These are phyloP conservation scores for Fonsecaea multimorphosa DNA, from an alignment of 2,329 filamentous ascomycete genomes.

Conservation along the genomic window DNA sequence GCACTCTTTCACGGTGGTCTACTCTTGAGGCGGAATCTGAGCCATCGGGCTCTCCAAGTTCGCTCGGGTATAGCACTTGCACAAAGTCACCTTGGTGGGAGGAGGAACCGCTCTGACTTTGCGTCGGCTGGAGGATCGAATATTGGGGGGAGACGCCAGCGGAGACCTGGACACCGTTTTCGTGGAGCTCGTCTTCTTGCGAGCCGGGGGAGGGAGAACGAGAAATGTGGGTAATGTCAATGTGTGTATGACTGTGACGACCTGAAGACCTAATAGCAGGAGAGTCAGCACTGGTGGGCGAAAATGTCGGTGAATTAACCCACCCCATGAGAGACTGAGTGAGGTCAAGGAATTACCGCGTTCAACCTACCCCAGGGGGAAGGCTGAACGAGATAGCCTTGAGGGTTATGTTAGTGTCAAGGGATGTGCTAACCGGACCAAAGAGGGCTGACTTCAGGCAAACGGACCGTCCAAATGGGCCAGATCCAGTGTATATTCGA, in stretches of 20 bases:
- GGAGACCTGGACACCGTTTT: conserved; percentile 50
- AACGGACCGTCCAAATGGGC: conserved; percentile 30
- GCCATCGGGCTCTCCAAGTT: conserved; percentile 48
- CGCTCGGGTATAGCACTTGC: conserved; percentile 49
- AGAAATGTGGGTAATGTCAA: conserved; percentile 46
- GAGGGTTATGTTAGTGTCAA: conserved; percentile 38
- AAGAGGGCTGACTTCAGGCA: conserved; percentile 33
- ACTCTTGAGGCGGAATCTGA: conserved; percentile 51
- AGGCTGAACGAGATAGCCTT: conserved; percentile 41
- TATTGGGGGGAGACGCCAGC: conserved; percentile 40
- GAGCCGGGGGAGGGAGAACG: conserved; percentile 49
- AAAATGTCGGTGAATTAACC: conserved; percentile 26
- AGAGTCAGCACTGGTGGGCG: conserved; percentile 28
- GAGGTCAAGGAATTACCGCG: conserved; percentile 40
- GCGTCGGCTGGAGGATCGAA: conserved; percentile 33
- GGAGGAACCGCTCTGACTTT: conserved; percentile 39
- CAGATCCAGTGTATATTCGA: conserved; percentile 27
- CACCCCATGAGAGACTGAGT: conserved; percentile 39
- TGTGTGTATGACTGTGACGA: conserved; percentile 54
- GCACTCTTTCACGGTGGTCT: conserved; percentile 29
- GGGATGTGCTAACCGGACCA: conserved; percentile 37
- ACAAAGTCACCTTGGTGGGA: conserved; percentile 39
- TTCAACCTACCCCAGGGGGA: conserved; percentile 35
- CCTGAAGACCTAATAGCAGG: conserved; percentile 27
- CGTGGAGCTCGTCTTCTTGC: conserved; percentile 55